Conservation (phyloP, 2,329 filamentous ascomycete genomes). For the Cytospora mali region DNA sequence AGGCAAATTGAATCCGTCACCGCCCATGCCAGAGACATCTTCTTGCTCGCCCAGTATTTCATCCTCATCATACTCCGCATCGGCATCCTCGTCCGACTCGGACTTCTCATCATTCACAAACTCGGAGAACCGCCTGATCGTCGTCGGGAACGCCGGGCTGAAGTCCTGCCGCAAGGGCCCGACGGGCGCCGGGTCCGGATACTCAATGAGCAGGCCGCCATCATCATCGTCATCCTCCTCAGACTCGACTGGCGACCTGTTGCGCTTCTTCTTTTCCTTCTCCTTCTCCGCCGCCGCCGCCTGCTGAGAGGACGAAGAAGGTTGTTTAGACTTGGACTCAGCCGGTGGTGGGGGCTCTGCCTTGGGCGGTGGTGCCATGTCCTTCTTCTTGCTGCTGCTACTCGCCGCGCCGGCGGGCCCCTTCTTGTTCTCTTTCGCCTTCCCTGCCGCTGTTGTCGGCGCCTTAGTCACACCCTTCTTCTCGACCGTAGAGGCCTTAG, state of each 20-base stretch:
- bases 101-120: constrained; percentile 48
- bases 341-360: constrained; percentile 28
- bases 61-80: constrained; percentile 50
- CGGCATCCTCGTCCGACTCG: constrained; percentile 46
- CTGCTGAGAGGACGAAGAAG: constrained; percentile 28
- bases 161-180: constrained; percentile 40
- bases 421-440: constrained; percentile 28
- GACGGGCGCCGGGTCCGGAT: constrained; percentile 53
- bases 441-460: constrained; percentile 33
- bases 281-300: constrained; percentile 38
- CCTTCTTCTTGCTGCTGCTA: constrained; percentile 17
- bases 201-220: constrained; percentile 61
- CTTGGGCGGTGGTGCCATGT: constrained; percentile 29
- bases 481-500: constrained; percentile 34
- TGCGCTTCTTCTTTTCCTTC: constrained; percentile 28
- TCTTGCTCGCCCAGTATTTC: constrained; percentile 37
- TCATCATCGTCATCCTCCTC: constrained; percentile 50
- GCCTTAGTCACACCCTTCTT: constrained; percentile 31
- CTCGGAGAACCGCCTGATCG: constrained; percentile 55
- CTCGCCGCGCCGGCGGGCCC: not conserved
- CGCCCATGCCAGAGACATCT: constrained; percentile 41
- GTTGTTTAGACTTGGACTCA: constrained; percentile 33
- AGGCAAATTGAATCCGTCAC: constrained; percentile 52
- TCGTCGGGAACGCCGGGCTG: constrained; percentile 51
- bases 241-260: constrained; percentile 17